Evolutionary conservation across 23 red algal species (phyloP), one percentile per base, ranked within the genome.

Genomic region (Agarophyton chilense): DNA sequence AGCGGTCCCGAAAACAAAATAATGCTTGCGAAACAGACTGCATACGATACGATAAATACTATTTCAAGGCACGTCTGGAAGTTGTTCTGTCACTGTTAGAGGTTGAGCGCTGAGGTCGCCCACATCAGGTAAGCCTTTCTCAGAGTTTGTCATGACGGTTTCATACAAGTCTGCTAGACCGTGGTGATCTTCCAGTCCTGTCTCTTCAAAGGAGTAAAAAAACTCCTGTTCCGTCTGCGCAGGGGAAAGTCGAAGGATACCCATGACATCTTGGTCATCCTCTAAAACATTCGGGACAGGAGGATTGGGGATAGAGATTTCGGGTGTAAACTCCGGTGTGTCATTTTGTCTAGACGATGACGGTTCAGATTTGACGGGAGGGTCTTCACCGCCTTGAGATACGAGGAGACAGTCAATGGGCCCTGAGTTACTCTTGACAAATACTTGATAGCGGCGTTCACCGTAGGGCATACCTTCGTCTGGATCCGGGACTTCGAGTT

Each of bases 361-460:
- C 10, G 52, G 75, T 28, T 71, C 89, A 42, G 24, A 67, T 19
- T 43, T 56, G 38, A 19, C 72, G 6, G 36, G 44, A 24, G 28
- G 58, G 39, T 85, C 72, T 11, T 74, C 72, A 33, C 91, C 91
- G 14, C 91, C 91, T 55, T 94, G 91, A 13, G 75, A 79, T 2
- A 98, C 92, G 18, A 98, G 73, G 29, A 93, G 76, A 52, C 97
- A 99, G 52, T 99, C 97, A 64, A 99, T 99, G 14, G 97, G 93
- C 17, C 97, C 97, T 18, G 67, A 86, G 49, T 56, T 87, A 29
- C 90, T 94, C 46, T 90, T 87, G 39, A 99, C 52, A 25, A 87
- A 91, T 35, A 99, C 90, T 73, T 94, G 93, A 65, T 94, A 96
- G 0, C 90, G 78, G 7, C 83, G 77, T 49, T 92, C 86, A 72